Evolutionary conservation across 2,329 filamentous ascomycete genomes (phyloP).

Genomic region (Penicillium sumatraense): DNA sequence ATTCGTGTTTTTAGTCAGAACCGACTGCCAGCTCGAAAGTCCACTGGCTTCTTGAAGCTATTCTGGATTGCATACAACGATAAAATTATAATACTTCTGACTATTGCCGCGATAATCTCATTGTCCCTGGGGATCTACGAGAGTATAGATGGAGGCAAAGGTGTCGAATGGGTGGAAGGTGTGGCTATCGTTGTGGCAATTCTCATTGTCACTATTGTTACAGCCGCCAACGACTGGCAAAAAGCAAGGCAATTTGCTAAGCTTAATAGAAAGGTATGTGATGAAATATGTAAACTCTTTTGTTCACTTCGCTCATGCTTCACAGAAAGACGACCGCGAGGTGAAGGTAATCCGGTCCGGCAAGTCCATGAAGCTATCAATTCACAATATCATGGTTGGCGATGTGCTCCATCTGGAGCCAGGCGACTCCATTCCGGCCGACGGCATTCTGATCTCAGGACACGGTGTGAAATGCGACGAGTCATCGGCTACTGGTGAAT

Average conservation of each 20-base stretch:
- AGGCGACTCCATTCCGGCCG: slow-evolving; percentile 71
- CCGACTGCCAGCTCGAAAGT: slow-evolving; percentile 65
- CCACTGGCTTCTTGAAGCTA: slow-evolving; percentile 62
- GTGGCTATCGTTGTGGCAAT: slow-evolving; percentile 70
- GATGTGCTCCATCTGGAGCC: slow-evolving; percentile 72
- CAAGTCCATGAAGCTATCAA: slow-evolving; percentile 66
- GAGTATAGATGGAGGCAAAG: slow-evolving; percentile 56
- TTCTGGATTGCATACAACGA: slow-evolving; percentile 75
- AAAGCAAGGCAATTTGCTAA: slow-evolving; percentile 69
- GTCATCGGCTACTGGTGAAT: slow-evolving; percentile 74
- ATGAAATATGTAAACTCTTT: neutral
- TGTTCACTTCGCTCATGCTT: slow-evolving; percentile 20
- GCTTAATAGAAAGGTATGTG: slow-evolving; percentile 57
- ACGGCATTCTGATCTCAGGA: slow-evolving; percentile 70
- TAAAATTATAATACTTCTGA: slow-evolving; percentile 72
- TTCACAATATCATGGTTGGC: slow-evolving; percentile 70
- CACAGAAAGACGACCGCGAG: slow-evolving; percentile 65
- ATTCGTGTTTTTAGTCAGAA: slow-evolving; percentile 65
- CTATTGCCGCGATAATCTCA: slow-evolving; percentile 70
- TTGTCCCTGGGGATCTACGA: slow-evolving; percentile 72
- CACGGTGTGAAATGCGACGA: slow-evolving; percentile 73
- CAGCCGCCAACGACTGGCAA: slow-evolving; percentile 70
- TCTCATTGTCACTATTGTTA: slow-evolving; percentile 66
- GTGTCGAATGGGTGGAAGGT: slow-evolving; percentile 69
- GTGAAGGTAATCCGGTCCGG: slow-evolving; percentile 71